These are phyloP conservation scores for Alternaria ethzedia DNA, from an alignment of 2,329 filamentous ascomycete genomes.

Conservation along the genomic window DNA sequence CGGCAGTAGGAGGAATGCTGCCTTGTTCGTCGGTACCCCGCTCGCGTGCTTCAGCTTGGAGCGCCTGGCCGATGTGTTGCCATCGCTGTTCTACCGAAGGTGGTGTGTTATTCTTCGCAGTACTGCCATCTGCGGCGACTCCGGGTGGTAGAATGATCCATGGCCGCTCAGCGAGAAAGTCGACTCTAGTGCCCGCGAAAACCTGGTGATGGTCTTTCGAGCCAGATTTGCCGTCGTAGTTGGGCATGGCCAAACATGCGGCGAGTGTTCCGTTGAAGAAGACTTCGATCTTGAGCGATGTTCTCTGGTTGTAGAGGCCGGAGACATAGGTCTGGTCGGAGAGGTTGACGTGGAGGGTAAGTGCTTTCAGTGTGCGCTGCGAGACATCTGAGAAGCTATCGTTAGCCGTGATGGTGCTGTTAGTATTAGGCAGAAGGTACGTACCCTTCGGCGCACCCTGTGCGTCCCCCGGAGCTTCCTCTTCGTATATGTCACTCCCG, in stretches of 20 bases:
- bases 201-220: conserved; percentile 28
- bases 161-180: conserved; percentile 51
- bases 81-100: conserved; percentile 40
- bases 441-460: neutral
- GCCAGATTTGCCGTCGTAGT: conserved; percentile 25
- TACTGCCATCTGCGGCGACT: conserved; percentile 29
- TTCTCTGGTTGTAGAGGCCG: conserved; percentile 25
- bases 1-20: conserved; percentile 42
- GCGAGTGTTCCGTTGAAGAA: conserved; percentile 55
- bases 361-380: conserved; percentile 20
- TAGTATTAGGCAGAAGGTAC: neutral
- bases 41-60: conserved; percentile 43
- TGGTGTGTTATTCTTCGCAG: conserved; percentile 5
- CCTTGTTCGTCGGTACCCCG: conserved; percentile 45
- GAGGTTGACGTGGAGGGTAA: conserved; percentile 41
- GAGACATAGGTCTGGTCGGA: conserved; percentile 38
- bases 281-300: conserved; percentile 56
- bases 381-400: neutral
- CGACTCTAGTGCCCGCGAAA: conserved; percentile 50
- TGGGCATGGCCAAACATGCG: conserved; percentile 36
- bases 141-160: conserved; percentile 50
- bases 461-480: neutral
- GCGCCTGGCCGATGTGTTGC: conserved; percentile 35
- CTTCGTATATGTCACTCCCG: neutral
- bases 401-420: neutral